A percentile compares a stretch with the other conserved stretches of the same genome.
Conservation (phyloP, 805 yeast genomes). For the Myxozyma sirexii region DNA sequence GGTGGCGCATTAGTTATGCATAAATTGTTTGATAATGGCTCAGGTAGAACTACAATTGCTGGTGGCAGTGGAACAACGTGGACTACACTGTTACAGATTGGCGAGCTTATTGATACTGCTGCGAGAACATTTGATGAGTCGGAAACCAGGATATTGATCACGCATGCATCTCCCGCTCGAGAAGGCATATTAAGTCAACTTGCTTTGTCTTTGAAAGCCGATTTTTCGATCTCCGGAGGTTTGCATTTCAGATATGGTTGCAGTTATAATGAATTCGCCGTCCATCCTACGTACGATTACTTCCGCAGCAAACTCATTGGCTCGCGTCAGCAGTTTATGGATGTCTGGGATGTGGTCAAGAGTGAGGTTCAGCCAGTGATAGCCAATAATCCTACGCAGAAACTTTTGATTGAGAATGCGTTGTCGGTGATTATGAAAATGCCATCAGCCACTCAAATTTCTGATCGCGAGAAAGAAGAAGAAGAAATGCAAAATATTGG, state of each 20-base stretch:
- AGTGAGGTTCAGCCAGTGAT: conserved; percentile 52
- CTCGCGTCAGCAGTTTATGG: conserved; percentile 61
- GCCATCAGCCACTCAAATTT: conserved; percentile 42
- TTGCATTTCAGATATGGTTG: conserved; percentile 71
- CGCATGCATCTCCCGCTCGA: conserved; percentile 71
- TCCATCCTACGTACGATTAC: conserved; percentile 63
- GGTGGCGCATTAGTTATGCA: conserved; percentile 74
- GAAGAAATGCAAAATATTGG: conserved; percentile 66
- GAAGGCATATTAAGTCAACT: conserved; percentile 71
- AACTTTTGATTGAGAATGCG: conserved; percentile 56
- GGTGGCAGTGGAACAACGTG: conserved; percentile 72
- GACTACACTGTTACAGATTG: conserved; percentile 72
- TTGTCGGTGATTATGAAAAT: conserved; percentile 62
- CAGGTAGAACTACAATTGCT: conserved; percentile 51
- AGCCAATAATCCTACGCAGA: conserved; percentile 49
- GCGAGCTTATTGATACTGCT: conserved; percentile 59
- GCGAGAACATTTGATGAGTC: conserved; percentile 46
- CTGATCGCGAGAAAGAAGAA: conserved; percentile 50
- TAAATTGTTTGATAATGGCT: conserved; percentile 68
- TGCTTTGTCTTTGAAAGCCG: conserved; percentile 67
- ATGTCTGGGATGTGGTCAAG: conserved; percentile 63
- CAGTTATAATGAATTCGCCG: conserved; percentile 67
- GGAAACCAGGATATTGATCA: conserved; percentile 62
- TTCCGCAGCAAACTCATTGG: conserved; percentile 65
- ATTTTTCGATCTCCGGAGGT: conserved; percentile 72